Evolutionary conservation across 2,329 filamentous ascomycete species (phyloP).

Genomic region (Clarireedia monteithiana): DNA sequence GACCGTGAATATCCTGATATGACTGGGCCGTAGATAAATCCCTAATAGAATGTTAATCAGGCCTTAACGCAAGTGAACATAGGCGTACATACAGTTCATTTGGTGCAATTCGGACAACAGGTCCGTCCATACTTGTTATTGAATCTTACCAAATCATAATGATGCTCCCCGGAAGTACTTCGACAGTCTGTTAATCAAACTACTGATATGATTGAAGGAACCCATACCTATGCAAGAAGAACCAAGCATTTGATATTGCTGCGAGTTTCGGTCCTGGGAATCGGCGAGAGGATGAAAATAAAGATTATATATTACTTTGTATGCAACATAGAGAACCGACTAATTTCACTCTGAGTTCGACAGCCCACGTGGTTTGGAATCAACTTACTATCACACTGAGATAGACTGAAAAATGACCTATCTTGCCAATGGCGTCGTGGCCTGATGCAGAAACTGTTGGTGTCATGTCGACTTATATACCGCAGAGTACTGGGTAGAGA

Average conservation of each 20-base stretch:
- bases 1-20: constrained; percentile 7
- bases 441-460: neutral
- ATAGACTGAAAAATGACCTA: neutral
- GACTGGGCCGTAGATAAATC: constrained; percentile 1
- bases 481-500: no score
- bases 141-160: neutral
- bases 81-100: neutral
- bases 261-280: constrained; percentile 8
- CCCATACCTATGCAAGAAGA: neutral
- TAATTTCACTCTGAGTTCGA: neutral
- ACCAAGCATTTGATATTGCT: constrained; percentile 1
- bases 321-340: neutral
- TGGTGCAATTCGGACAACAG: neutral
- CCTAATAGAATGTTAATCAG: neutral
- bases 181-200: neutral
- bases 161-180: neutral
- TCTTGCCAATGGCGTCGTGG: neutral
- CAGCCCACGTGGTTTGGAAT: no score
- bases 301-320: constrained; percentile 2
- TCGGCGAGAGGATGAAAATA: constrained; percentile 6
- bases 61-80: neutral
- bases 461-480: neutral
- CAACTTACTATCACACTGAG: neutral
- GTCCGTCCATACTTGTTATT: constrained; percentile 2
- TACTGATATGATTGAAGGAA: neutral